Evolutionary conservation across 2,329 filamentous ascomycete genomes (phyloP).

Genomic region (Sporothrix sp.): DNA sequence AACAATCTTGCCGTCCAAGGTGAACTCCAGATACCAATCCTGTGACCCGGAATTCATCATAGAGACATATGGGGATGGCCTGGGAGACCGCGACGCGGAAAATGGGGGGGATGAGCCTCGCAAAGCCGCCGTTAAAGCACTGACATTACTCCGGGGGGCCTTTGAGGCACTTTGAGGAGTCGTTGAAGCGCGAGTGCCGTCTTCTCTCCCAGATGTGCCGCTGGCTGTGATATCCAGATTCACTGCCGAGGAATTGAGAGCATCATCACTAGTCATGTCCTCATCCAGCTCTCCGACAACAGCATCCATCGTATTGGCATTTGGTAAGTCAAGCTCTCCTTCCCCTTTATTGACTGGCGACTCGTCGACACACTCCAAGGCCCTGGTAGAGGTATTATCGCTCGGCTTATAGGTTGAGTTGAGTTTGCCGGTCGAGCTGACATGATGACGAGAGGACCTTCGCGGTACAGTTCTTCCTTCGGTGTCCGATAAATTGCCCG

Average conservation of each 20-base stretch:
- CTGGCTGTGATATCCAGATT: slow-evolving; percentile 82
- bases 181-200: slow-evolving; percentile 77
- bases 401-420: slow-evolving; percentile 45
- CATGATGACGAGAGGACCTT: slow-evolving; percentile 53
- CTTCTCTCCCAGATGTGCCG: slow-evolving; percentile 84
- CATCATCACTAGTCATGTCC: slow-evolving; percentile 62
- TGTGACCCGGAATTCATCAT: slow-evolving; percentile 72
- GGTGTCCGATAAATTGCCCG: slow-evolving; percentile 37
- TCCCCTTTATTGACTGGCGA: slow-evolving; percentile 67
- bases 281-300: slow-evolving; percentile 88
- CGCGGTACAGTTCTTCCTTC: slow-evolving; percentile 51
- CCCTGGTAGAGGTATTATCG: slow-evolving; percentile 55
- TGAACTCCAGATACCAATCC: slow-evolving; percentile 98
- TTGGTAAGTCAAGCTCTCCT: slow-evolving; percentile 50
- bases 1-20: slow-evolving; percentile 71
- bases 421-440: slow-evolving; percentile 39
- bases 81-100: slow-evolving; percentile 46
- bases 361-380: slow-evolving; percentile 88
- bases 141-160: slow-evolving; percentile 22
- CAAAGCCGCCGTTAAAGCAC: slow-evolving; percentile 30
- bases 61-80: slow-evolving; percentile 72
- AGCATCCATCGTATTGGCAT: slow-evolving; percentile 62
- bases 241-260: slow-evolving; percentile 76
- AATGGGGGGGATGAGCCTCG: slow-evolving; percentile 37
- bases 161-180: slow-evolving; percentile 52